Evolutionary conservation across 2,329 filamentous ascomycete genomes (phyloP).

Genomic region (Cercospora sp.): DNA sequence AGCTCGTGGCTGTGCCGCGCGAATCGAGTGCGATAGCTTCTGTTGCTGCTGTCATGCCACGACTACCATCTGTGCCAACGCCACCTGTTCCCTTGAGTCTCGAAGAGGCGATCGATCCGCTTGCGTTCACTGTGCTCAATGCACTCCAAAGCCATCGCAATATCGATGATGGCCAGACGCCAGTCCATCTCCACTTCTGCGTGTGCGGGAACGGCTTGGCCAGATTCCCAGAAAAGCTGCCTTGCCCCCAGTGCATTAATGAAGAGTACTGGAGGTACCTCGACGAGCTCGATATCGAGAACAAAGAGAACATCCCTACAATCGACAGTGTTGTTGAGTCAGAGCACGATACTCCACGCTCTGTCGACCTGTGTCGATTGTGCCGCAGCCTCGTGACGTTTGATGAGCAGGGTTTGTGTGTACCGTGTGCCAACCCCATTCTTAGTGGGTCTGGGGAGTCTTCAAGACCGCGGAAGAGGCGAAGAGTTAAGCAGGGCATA

Average conservation of each 20-base stretch:
- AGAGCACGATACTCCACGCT: neutral
- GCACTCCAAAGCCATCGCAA: too few species aligned
- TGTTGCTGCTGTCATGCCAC: neutral
- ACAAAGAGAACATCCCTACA: neutral
- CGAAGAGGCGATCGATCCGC: too few species aligned
- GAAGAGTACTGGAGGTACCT: too few species aligned
- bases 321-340: neutral
- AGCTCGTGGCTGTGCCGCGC: neutral
- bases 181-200: too few species aligned
- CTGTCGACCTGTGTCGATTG: neutral
- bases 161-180: too few species aligned
- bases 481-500: neutral
- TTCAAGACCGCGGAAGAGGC: neutral
- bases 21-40: neutral
- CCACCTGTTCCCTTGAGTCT: neutral
- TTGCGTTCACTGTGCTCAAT: too few species aligned
- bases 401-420: conserved; percentile 4
- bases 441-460: neutral
- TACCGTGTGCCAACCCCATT: conserved; percentile 10
- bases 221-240: too few species aligned
- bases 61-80: neutral
- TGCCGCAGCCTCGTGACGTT: neutral
- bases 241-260: too few species aligned
- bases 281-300: too few species aligned
- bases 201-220: too few species aligned